Evolutionary conservation across 1,139 yeast species (phyloP).

Genomic region (Suhomyces bolitotheri): DNA sequence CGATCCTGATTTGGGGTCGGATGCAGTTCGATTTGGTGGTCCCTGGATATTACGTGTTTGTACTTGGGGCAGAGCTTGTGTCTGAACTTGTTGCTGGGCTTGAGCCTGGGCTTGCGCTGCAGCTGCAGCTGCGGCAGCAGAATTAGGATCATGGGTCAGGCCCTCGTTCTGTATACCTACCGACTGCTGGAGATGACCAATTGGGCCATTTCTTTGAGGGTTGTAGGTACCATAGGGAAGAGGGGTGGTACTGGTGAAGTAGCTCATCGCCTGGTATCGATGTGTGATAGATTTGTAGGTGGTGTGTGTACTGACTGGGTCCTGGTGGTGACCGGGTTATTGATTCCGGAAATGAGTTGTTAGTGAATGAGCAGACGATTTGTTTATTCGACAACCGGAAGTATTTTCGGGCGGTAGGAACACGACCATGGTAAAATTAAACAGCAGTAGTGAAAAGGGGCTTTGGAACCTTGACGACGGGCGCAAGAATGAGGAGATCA

Average conservation of each 20-base stretch:
- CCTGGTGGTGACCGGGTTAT: slow-evolving; percentile 3
- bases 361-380: not conserved
- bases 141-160: slow-evolving; percentile 8
- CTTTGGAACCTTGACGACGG: too few relatives aligned
- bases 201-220: slow-evolving; percentile 11
- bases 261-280: too few relatives aligned
- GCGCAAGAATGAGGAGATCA: too few relatives aligned
- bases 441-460: too few relatives aligned
- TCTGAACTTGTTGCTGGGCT: slow-evolving; percentile 1
- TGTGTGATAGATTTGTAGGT: not conserved
- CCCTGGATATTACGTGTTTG: not conserved
- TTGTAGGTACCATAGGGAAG: slow-evolving; percentile 16
- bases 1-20: slow-evolving; percentile 5
- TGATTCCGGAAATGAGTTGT: slow-evolving; percentile 3
- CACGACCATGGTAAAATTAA: slow-evolving; percentile 8
- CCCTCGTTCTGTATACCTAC: slow-evolving; percentile 10
- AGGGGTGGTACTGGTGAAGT: slow-evolving; percentile 13
- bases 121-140: slow-evolving; percentile 16
- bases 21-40: slow-evolving; percentile 10
- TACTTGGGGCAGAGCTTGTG: not conserved
- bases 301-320: too few relatives aligned
- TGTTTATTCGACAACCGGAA: not conserved
- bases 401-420: slow-evolving; percentile 1
- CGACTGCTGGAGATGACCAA: slow-evolving; percentile 14
- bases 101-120: slow-evolving; percentile 17